Evolutionary conservation across 768 basidiomycete species (phyloP).

Genomic region (Pleurotus tuber-regium): DNA sequence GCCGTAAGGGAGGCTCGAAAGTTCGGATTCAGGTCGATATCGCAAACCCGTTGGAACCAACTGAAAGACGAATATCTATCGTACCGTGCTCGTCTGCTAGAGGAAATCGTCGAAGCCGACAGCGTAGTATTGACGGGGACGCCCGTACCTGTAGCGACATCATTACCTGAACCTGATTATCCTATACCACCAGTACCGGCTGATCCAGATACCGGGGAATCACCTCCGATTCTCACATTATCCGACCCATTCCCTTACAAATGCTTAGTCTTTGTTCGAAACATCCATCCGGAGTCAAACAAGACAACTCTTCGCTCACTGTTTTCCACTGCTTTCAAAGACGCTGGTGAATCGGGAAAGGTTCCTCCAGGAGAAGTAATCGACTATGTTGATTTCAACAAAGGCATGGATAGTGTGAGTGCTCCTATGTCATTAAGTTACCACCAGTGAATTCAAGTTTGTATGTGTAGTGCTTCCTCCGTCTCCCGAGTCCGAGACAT

Average conservation of each 20-base stretch:
- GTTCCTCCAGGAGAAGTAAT: too few species aligned
- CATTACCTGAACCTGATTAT: conserved; percentile 47
- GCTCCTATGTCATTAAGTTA: not conserved
- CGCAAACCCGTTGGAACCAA: conserved; percentile 59
- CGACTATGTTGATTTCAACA: conserved; percentile 80
- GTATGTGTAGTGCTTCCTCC: conserved; percentile 62
- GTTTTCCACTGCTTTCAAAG: conserved; percentile 43
- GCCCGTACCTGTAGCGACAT: conserved; percentile 20
- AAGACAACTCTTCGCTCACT: conserved; percentile 73
- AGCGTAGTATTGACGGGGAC: conserved; percentile 13
- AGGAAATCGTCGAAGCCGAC: conserved; percentile 37
- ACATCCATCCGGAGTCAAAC: conserved; percentile 74
- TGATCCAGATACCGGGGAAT: not conserved
- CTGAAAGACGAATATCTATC: conserved; percentile 69
- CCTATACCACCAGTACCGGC: not conserved
- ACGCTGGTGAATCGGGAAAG: conserved; percentile 10
- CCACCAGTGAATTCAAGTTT: not conserved
- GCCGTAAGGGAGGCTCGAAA: conserved; percentile 41
- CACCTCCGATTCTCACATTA: conserved; percentile 13
- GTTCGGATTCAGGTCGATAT: conserved; percentile 57
- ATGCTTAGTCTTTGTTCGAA: conserved; percentile 69
- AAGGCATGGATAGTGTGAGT: conserved; percentile 72
- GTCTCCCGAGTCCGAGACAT: conserved; percentile 52
- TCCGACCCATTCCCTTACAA: conserved; percentile 53
- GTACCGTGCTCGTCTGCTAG: conserved; percentile 54